Base-by-base conservation (phyloP, 2,329 filamentous ascomycete species). In the Hymenoscyphus albidus region DNA sequence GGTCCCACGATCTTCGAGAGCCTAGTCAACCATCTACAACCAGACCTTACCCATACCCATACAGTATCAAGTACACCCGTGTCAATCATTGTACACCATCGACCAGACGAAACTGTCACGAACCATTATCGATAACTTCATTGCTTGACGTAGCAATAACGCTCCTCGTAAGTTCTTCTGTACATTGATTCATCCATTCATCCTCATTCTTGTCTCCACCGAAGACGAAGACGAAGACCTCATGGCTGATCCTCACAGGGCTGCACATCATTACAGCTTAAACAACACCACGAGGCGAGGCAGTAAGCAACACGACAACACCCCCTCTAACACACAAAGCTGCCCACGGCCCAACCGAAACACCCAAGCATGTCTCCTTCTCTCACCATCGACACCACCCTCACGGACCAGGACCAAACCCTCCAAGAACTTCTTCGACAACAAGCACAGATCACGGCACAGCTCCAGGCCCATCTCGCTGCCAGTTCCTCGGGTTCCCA, bases 371-470 rank as follows among this genome's bases (percentile, higher is more conserved):
- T 73, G 71, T 64, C 71, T 16, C 56, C 58, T 27, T 60, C 65
- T 59, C 66, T 72, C 5, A 67, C 64, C 54, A 63, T 71, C 54
- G 67, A 70, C 35, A 67, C 71, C 27, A 64, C 65, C 14, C 32
- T 70, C 32, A 9, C 7, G 57, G 66, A 68, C 59, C 13, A 31
- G 6, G 59, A 69, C 54, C 65, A 66, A 35, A 64, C 63, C 18
- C 64, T 70, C 32, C 68, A 72, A 64, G 48, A 60, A 18, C 73
- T 74, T 10, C 63, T 71, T n/a, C 67, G 59, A 40, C 63, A 69
- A 64, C 67, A 70, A 65, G 71, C 70, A 57, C 66, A 70, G 32
- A 67, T 73, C 54, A 65, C 73, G 22, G 73, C 69, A 14, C 62
- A 68, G 59, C n/a, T 51, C 44, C 39, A 75, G 39, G 73, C 72